Evolutionary conservation across 2,329 filamentous ascomycete species (phyloP).

Genomic region (Epichloe amarillans): DNA sequence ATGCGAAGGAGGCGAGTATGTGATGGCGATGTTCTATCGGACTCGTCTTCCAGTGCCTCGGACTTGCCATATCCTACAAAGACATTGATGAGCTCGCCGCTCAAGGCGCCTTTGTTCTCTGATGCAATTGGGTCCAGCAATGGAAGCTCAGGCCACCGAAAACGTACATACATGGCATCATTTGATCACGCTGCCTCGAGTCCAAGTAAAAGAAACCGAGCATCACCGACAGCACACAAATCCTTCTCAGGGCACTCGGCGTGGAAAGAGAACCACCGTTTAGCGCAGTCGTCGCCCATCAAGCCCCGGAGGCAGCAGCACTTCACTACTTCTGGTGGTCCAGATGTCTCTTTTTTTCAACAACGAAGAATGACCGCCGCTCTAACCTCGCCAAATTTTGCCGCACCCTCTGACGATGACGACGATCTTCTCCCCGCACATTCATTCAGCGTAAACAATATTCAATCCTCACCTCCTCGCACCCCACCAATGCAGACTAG

Average conservation of each 20-base stretch:
- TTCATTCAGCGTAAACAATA: conserved; percentile 52
- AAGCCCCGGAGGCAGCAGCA: conserved; percentile 62
- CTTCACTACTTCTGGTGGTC: conserved; percentile 58
- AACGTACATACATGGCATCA: conserved; percentile 47
- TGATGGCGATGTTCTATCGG: conserved; percentile 65
- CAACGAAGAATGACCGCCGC: conserved; percentile 54
- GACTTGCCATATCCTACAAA: conserved; percentile 58
- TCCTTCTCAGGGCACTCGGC: conserved; percentile 41
- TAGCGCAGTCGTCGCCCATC: conserved; percentile 78
- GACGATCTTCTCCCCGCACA: conserved; percentile 67
- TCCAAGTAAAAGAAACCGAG: conserved; percentile 56
- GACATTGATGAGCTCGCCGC: conserved; percentile 68
- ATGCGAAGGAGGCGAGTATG: conserved; percentile 58
- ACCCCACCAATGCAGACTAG: conserved; percentile 60
- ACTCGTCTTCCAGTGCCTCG: conserved; percentile 75
- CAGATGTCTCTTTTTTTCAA: conserved; percentile 69
- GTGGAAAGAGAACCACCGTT: conserved; percentile 65
- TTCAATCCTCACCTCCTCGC: conserved; percentile 69
- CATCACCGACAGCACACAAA: conserved; percentile 46
- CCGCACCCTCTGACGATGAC: conserved; percentile 61
- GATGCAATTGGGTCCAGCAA: conserved; percentile 64
- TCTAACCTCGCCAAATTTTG: conserved; percentile 45
- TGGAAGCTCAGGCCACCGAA: conserved; percentile 51
- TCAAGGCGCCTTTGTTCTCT: conserved; percentile 73
- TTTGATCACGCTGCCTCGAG: conserved; percentile 44